Evolutionary conservation across 192 early-diverging fungal species (phyloP), one percentile per base, ranked within the genome.

Genomic region (Gonapodya prolifera): DNA sequence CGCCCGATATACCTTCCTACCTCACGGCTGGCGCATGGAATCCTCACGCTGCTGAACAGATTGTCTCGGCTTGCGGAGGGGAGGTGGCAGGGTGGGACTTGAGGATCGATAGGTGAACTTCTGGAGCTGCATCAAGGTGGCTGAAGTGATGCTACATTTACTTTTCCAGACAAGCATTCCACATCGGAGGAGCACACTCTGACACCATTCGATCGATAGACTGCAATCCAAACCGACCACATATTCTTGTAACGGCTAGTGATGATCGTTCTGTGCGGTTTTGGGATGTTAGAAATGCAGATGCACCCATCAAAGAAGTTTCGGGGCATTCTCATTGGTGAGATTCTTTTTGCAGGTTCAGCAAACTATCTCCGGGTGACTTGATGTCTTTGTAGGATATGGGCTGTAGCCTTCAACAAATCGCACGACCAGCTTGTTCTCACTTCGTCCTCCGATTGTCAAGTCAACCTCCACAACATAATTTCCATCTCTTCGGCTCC

Each of bases 361-460:
- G n/a, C 0, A 78, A 30, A 74, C 69, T 78, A 1, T 13, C 31
- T 0, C 29, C 1, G 28, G 17, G 70, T 30, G 33, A 82, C 31
- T 18, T 78, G 18, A 23, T 83, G 16, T 75, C 35, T 18, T 35
- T 32, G 18, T 35, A 92, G 92, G 95, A 86, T 96, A 17, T 94
- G 91, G 89, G 84, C 85, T 1, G 91, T 96, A 13, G 86, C 85
- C 2, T 97, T 91, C 82, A 98, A 98, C 83, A 86, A 86, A 35
- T 92, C 90, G 80, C 94, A 98, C 80, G 96, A 98, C 82, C 96
- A 98, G 83, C 82, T 98, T 18, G 81, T 98, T 28, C 85, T 98
- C 33, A 89, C 93, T 0, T 91, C 93, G 0, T 86, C 94, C 69
- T 92, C 92, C 0, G 96, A 98, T 79, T 93, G 91, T 71, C 84